Evolutionary conservation across 2,329 filamentous ascomycete genomes (phyloP), one percentile per base, ranked within the genome.

Genomic region (Talaromyces albobiverticillius): DNA sequence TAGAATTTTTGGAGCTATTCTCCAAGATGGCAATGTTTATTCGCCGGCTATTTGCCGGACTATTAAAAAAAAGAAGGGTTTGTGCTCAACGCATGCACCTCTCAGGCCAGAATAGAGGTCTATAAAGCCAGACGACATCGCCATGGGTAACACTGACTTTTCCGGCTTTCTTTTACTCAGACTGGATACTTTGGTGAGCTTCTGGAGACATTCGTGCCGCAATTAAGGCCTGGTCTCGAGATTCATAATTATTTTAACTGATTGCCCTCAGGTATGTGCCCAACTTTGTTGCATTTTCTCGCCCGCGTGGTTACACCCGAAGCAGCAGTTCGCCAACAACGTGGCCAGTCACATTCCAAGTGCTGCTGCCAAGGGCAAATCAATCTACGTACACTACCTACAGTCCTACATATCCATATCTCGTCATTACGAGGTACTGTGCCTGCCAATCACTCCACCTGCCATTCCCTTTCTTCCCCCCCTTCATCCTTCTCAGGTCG

Each of bases 341-440:
- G 48, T 51, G 48, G 48, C 20, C 9, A 42, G 38, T 51, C 25
- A 42, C 36, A 51, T 51, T 51, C 38, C 38, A 51, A n/a, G 29
- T 31, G 18, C 16, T 22, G 48, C 32, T 32, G 48, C 48, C 47
- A 50, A 32, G 47, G 22, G 34, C 32, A 50, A 23, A n/a, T n/a
- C n/a, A n/a, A n/a, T n/a, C n/a, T n/a, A n/a, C n/a, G n/a, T n/a
- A 22, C 16, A 38, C 4, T 38, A 20, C n/a, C 16, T 20, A 18
- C 3, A 16, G 18, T 38, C 14, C 9, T 31, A 14, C 40, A 9
- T 25, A 41, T 18, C 7, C 11, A 7, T 48, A 5, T 26, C 5
- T 16, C 20, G 20, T 51, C 38, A 42, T 32, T 22, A 42, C 18
- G 36, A 25, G 48, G 36, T 51, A 32, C 26, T 9, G 48, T 51